Conservation (phyloP, 176 grass and related monocot species). For the Poa annua region DNA sequence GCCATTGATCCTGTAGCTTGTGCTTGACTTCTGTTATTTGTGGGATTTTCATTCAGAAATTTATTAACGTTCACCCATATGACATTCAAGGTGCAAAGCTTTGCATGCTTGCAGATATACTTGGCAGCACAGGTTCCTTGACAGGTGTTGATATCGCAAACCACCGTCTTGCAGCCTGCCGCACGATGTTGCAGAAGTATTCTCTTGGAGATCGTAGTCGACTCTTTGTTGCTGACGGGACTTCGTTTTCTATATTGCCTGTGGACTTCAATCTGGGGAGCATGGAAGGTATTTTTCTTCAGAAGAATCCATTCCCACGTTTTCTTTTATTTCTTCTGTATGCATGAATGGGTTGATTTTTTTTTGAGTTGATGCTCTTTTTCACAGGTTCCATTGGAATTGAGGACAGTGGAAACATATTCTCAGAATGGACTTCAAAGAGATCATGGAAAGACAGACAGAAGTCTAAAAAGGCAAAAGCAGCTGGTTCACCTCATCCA, state of each 20-base stretch:
- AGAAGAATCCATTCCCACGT: neutral
- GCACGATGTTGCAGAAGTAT: constrained; percentile 93
- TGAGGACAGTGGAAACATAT: constrained; percentile 49
- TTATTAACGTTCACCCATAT: constrained; percentile 22
- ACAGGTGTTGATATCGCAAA: constrained; percentile 96
- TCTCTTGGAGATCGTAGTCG: constrained; percentile 73
- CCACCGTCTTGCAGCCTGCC: constrained; percentile 81
- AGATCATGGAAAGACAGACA: constrained; percentile 84
- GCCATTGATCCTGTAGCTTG: neutral
- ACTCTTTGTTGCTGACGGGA: constrained; percentile 93
- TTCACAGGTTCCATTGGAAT: constrained; percentile 42
- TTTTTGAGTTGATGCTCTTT: constrained; percentile 35
- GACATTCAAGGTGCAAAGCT: constrained; percentile 82
- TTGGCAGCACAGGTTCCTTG: constrained; percentile 72
- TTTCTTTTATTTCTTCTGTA: constrained; percentile 33
- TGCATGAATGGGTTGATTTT: neutral
- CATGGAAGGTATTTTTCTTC: constrained; percentile 45
- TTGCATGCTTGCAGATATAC: constrained; percentile 91
- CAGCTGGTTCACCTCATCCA: constrained; percentile 42
- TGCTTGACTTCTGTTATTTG: constrained; percentile 25
- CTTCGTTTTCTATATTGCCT: constrained; percentile 83
- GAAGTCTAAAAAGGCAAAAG: constrained; percentile 57
- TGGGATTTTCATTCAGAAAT: constrained; percentile 19
- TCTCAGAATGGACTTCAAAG: constrained; percentile 72
- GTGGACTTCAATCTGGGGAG: constrained; percentile 33